Base-by-base conservation (phyloP, 192 early-diverging fungal species). In the Entomortierella lignicola region DNA sequence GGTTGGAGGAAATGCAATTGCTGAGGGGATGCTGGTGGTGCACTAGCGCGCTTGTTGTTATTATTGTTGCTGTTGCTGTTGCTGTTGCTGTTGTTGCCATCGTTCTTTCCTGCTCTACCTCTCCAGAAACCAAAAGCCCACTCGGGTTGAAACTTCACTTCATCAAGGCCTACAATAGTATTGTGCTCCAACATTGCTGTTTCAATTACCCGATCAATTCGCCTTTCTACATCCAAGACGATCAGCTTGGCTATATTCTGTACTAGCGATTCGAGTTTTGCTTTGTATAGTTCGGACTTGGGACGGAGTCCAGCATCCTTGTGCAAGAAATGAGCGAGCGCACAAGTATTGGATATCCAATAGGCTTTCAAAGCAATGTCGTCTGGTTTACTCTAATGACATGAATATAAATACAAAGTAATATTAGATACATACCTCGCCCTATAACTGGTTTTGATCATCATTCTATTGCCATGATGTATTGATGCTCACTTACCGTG, bases 331-430 rank as follows among this genome's bases (percentile, higher is more conserved):
- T 94, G 91, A 12, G 95, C 71, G 1, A 99, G 85, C 60, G 91
- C 89, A 30, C 88, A 89, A 55, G 87, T 83, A 77, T 99, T 97
- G 26, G 93, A 83, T 20, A 96, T 89, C 96, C 96, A 98, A 69
- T 91, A 94, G 10, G 89, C 90, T 31, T 91, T 75, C 10, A 87
- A 63, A 63, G 84, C 77, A 37, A 87, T 84, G 69, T 93, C 90
- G 41, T 85, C 70, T n/a, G 80, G 66, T 39, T 77, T 77, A 8
- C 47, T 31, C 87, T 88, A 66, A 29, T 37, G 26, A 15, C 39
- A 8, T 30, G 50, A n/a, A n/a, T n/a, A n/a, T n/a, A n/a, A n/a
- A n/a, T n/a, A n/a, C n/a, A n/a, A n/a, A n/a, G n/a, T n/a, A n/a
- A n/a, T n/a, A n/a, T n/a, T n/a, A n/a, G n/a, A n/a, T n/a, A n/a